phyloP scores from a whole-genome alignment of 257 asterid species.

The Solanum pinnatisectum region DNA sequence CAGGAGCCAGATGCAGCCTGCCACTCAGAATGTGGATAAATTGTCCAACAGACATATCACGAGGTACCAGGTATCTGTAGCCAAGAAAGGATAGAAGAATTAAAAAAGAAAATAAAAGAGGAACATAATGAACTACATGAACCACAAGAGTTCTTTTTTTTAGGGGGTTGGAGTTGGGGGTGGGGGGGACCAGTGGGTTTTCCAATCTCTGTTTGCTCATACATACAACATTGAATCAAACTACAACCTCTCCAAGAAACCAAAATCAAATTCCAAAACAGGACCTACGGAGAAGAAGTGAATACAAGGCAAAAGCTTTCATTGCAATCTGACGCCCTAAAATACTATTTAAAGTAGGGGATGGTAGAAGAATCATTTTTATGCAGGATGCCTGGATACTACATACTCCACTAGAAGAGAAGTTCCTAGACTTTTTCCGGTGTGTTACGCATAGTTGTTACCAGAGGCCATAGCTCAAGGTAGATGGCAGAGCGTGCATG shows the following conservation, averaged over 20 bases:
- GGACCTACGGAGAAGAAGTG: background rate
- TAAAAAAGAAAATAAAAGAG: background rate
- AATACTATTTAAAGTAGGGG: background rate
- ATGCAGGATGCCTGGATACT: background rate
- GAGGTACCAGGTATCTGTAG: slow-evolving; percentile 82
- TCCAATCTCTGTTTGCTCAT: background rate
- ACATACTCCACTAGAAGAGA: background rate
- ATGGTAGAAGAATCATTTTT: background rate
- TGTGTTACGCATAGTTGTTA: background rate
- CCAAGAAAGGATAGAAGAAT: background rate
- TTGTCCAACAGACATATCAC: slow-evolving; percentile 94
- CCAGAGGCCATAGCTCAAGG: background rate
- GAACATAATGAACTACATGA: background rate
- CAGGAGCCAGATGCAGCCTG: slow-evolving; percentile 83
- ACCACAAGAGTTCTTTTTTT: background rate
- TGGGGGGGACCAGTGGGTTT: background rate
- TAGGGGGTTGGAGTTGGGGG: background rate
- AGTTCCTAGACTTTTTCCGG: background rate
- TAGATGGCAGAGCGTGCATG: background rate
- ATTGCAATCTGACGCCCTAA: background rate
- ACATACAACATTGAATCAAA: background rate
- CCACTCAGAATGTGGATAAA: slow-evolving; percentile 72
- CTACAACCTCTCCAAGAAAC: background rate
- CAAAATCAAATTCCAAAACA: background rate
- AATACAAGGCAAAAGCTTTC: background rate